Conservation (phyloP, 768 basidiomycete species). For the Leccinellum luteum region DNA sequence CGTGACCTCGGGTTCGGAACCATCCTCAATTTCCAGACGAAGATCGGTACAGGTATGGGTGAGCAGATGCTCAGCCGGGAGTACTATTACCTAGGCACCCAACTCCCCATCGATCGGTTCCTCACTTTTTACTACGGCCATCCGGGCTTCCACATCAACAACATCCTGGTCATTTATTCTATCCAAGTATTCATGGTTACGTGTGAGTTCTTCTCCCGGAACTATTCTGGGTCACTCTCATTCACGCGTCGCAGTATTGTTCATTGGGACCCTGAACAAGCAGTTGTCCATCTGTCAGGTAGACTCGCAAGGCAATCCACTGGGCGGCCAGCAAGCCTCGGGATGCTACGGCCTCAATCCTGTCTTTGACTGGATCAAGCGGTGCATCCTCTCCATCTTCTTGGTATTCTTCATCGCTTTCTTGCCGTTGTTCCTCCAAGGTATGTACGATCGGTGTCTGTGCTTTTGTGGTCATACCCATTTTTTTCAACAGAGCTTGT, state of each 20-base stretch:
- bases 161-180: constrained; percentile 97
- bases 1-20: constrained; percentile 99
- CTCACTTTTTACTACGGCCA: constrained; percentile 99
- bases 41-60: constrained; percentile 99
- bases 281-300: constrained; percentile 85
- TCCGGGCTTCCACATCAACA: constrained; percentile 99
- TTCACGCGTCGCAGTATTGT: constrained; percentile 59
- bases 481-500: constrained; percentile 66
- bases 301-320: constrained; percentile 75
- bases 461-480: constrained; percentile 1
- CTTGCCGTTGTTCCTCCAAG: constrained; percentile 94
- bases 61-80: constrained; percentile 99
- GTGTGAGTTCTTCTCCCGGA: constrained; percentile 47
- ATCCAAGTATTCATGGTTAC: constrained; percentile 98
- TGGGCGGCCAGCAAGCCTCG: constrained; percentile 76
- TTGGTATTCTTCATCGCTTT: constrained; percentile 99
- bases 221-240: not conserved
- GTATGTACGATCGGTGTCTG: constrained; percentile 40
- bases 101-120: constrained; percentile 97
- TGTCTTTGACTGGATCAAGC: constrained; percentile 97
- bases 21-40: constrained; percentile 99
- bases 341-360: constrained; percentile 92
- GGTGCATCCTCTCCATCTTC: constrained; percentile 96
- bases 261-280: constrained; percentile 95
- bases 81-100: constrained; percentile 98